Conservation (phyloP, 768 basidiomycete genomes). For the Amanita molliuscula region DNA sequence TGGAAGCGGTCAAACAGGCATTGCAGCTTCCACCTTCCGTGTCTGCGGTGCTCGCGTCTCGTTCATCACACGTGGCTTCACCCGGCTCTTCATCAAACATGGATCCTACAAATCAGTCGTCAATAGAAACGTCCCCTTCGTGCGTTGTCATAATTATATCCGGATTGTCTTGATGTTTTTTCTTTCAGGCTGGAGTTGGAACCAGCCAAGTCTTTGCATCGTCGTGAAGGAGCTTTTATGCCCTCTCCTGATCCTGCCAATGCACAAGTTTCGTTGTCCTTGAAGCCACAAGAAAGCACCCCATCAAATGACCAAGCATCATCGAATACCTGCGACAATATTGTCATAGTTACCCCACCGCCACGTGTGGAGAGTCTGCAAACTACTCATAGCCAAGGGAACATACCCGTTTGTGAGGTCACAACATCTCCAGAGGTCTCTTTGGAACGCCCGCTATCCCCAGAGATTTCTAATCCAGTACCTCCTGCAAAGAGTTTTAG, state of each 20-base stretch:
- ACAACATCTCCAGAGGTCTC: constrained; percentile 1
- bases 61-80: constrained; percentile 9
- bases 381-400: neutral
- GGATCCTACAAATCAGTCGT: neutral
- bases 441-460: neutral
- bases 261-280: constrained; percentile 2
- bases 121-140: constrained; percentile 2
- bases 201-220: constrained; percentile 21
- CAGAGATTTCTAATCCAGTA: constrained; percentile 19
- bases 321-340: neutral
- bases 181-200: neutral
- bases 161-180: constrained; percentile 3
- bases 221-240: constrained; percentile 61
- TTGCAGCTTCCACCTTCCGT: constrained; percentile 51
- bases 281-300: neutral
- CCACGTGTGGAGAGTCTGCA: constrained; percentile 20
- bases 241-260: constrained; percentile 23
- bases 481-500: constrained; percentile 41
- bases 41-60: constrained; percentile 27
- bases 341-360: constrained; percentile 21
- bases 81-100: constrained; percentile 8
- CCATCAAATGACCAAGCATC: neutral
- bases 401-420: neutral
- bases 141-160: constrained; percentile 9
- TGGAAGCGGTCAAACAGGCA: constrained; percentile 49